Evolutionary conservation across 176 grass and related monocot genomes (phyloP).

Genomic region (Luzula sylvatica): DNA sequence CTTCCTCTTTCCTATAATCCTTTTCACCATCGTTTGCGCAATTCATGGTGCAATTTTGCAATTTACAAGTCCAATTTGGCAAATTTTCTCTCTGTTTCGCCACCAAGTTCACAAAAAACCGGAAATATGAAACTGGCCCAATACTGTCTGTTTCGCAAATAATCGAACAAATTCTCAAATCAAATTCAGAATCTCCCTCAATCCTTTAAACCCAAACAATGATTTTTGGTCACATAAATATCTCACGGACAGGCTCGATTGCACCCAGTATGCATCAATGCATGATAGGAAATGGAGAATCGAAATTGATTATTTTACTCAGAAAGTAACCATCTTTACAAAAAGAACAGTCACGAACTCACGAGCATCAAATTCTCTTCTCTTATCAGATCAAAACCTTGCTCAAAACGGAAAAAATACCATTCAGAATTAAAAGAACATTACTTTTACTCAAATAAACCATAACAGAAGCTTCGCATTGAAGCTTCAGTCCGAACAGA

Average conservation of each 20-base stretch:
- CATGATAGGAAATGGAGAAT: conserved; percentile 1
- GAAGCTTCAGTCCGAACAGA: conserved; percentile 11
- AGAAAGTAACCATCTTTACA: conserved; percentile 4
- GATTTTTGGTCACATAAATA: not conserved
- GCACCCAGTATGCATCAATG: not conserved
- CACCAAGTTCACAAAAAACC: not conserved
- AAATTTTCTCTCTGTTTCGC: not conserved
- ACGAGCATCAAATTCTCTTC: conserved; percentile 19
- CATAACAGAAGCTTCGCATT: not conserved
- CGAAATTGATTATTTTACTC: conserved; percentile 4
- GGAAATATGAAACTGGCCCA: not conserved
- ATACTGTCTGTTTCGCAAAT: not conserved
- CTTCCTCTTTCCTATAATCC: conserved; percentile 14
- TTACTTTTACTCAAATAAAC: conserved; percentile 4
- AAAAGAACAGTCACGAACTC: conserved; percentile 3
- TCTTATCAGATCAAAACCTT: not conserved
- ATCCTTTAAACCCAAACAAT: not conserved
- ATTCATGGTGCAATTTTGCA: conserved; percentile 8
- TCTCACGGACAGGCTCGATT: not conserved
- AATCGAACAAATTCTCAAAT: conserved; percentile 10
- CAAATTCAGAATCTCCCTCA: not conserved
- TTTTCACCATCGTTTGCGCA: conserved; percentile 8
- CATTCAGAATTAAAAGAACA: not conserved
- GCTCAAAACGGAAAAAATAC: conserved; percentile 1
- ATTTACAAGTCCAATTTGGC: not conserved